phyloP scores from a whole-genome alignment of 768 basidiomycete genomes.

The Phanerochaete carnosa region DNA sequence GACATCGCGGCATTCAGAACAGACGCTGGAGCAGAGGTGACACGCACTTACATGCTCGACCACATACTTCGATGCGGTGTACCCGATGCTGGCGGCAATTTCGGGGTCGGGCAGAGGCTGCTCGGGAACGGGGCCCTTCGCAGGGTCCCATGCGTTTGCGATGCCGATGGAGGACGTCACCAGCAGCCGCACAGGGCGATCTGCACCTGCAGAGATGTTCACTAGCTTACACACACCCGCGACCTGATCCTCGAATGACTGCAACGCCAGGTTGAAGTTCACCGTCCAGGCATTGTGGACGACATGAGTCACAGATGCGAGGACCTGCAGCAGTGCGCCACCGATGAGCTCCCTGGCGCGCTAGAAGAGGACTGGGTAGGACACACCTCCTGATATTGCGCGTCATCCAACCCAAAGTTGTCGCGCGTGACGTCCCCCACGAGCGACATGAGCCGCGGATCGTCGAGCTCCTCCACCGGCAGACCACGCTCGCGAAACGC shows the following conservation, averaged over 20 bases:
- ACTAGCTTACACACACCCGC: slow-evolving; percentile 29
- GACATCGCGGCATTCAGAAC: background rate
- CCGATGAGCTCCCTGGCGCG: background rate
- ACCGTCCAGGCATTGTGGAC: slow-evolving; percentile 27
- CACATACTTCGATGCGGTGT: slow-evolving; percentile 41
- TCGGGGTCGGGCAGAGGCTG: slow-evolving; percentile 19
- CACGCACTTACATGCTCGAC: slow-evolving; percentile 29
- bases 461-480: slow-evolving; percentile 4
- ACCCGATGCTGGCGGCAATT: slow-evolving; percentile 33
- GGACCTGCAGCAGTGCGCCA: background rate
- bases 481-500: slow-evolving; percentile 9
- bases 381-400: slow-evolving; percentile 5
- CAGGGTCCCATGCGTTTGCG: slow-evolving; percentile 15
- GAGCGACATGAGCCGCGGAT: slow-evolving; percentile 2
- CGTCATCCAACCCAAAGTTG: slow-evolving; percentile 7
- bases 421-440: slow-evolving; percentile 4
- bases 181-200: slow-evolving; percentile 23
- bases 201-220: slow-evolving; percentile 27
- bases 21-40: background rate
- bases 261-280: slow-evolving; percentile 31
- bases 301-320: slow-evolving; percentile 5
- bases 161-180: slow-evolving; percentile 33
- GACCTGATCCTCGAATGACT: slow-evolving; percentile 29
- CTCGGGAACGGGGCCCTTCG: slow-evolving; percentile 22
- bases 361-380: background rate